Percentiles rank a stretch among this genome's conserved stretches.
These are phyloP conservation scores for Candida cerambycidarum DNA, from an alignment of 805 yeast genomes.

Conservation along the genomic window DNA sequence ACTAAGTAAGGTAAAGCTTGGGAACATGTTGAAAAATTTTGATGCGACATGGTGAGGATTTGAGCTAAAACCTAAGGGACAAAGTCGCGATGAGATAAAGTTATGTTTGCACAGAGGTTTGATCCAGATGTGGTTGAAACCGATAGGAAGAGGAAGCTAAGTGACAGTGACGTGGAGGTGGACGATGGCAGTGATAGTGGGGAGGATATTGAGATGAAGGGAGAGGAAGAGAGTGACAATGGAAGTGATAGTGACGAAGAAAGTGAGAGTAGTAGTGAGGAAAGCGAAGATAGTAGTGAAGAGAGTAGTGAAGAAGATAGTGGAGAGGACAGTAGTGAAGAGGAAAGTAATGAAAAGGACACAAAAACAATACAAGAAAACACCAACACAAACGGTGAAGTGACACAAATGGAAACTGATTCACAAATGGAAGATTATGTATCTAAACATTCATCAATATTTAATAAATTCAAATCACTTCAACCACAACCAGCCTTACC, in stretches of 20 bases:
- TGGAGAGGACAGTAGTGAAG: constrained; percentile 13
- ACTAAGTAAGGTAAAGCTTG: constrained; percentile 20
- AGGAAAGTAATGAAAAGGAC: constrained; percentile 12
- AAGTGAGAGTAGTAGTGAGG: constrained; percentile 3
- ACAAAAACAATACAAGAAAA: background rate
- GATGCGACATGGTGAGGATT: background rate
- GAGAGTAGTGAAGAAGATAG: constrained; percentile 8
- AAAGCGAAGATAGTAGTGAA: background rate
- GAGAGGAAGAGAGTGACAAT: constrained; percentile 8
- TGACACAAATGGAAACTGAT: background rate
- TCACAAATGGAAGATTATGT: constrained; percentile 11
- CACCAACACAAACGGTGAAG: background rate
- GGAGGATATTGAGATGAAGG: constrained; percentile 12
- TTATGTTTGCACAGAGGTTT: constrained; percentile 17
- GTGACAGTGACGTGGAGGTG: constrained; percentile 14
- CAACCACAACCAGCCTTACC: constrained; percentile 6
- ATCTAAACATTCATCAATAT: constrained; percentile 49
- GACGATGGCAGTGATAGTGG: constrained; percentile 12
- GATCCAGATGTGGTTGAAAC: constrained; percentile 15
- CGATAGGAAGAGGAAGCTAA: constrained; percentile 11
- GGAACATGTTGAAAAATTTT: constrained; percentile 8
- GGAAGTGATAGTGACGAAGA: constrained; percentile 2
- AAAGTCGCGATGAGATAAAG: constrained; percentile 1
- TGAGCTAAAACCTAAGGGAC: background rate
- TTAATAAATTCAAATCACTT: constrained; percentile 35